Conservation (phyloP, 192 early-diverging fungal genomes). For the Mortierella hygrophila region DNA sequence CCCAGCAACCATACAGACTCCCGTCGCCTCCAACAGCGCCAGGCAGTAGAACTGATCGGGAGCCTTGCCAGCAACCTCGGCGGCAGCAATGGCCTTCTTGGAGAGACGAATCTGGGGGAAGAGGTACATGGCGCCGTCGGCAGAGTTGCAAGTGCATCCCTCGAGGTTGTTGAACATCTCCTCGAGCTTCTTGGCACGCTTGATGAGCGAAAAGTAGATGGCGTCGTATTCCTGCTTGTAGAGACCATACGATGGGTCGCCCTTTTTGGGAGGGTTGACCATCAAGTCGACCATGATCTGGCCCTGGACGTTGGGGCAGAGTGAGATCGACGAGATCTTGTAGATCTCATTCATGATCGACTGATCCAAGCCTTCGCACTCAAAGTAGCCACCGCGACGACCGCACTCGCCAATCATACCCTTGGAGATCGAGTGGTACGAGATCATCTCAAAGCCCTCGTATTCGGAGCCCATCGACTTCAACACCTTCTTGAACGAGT, state of each 20-base stretch:
- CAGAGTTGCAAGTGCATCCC: constrained; percentile 86
- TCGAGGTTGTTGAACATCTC: constrained; percentile 84
- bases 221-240: constrained; percentile 78
- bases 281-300: constrained; percentile 96
- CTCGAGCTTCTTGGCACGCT: constrained; percentile 81
- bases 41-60: constrained; percentile 94
- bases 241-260: constrained; percentile 80
- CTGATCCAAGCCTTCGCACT: constrained; percentile 86
- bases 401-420: constrained; percentile 99
- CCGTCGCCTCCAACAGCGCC: constrained; percentile 92
- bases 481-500: constrained; percentile 97
- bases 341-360: constrained; percentile 86
- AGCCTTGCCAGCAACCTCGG: constrained; percentile 69
- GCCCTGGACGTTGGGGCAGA: constrained; percentile 96
- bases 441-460: constrained; percentile 87
- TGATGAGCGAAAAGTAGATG: constrained; percentile 85
- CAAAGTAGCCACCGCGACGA: constrained; percentile 97
- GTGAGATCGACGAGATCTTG: constrained; percentile 90
- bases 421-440: constrained; percentile 97
- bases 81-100: constrained; percentile 81
- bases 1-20: constrained; percentile 96
- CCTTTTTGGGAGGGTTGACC: constrained; percentile 89
- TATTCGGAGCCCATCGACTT: constrained; percentile 78
- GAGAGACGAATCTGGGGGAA: constrained; percentile 89
- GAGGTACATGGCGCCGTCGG: constrained; percentile 97